phyloP scores from a whole-genome alignment of 2,329 filamentous ascomycete genomes.

The Epichloe aotearoae region DNA sequence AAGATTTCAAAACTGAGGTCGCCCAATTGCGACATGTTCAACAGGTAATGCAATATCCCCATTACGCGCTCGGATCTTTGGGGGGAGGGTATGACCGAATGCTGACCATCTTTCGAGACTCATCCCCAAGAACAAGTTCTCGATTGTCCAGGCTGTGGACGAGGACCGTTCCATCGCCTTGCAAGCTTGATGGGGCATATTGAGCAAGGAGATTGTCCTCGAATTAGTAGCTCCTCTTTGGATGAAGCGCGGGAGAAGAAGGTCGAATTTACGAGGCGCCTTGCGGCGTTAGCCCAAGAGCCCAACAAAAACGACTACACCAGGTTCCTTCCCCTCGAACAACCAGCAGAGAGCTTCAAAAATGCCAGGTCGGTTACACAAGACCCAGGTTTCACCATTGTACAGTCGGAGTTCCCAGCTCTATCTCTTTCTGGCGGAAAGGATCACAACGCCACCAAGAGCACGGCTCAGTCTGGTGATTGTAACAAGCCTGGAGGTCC shows the following conservation, averaged over 20 bases:
- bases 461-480: background rate
- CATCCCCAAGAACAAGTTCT: conserved; percentile 25
- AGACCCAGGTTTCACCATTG: background rate
- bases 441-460: background rate
- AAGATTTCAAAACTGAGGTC: conserved; percentile 20
- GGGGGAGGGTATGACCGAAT: background rate
- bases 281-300: conserved; percentile 15
- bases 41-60: conserved; percentile 13
- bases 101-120: background rate
- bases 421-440: background rate
- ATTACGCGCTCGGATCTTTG: too few relatives aligned
- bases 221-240: conserved; percentile 21
- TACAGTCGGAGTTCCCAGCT: background rate
- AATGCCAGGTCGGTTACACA: background rate
- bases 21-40: conserved; percentile 22
- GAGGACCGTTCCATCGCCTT: conserved; percentile 22
- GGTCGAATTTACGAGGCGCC: conserved; percentile 20
- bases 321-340: conserved; percentile 10
- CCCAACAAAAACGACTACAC: conserved; percentile 16
- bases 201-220: conserved; percentile 26
- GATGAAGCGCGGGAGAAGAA: conserved; percentile 23
- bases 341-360: background rate
- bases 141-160: conserved; percentile 32
- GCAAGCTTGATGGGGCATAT: conserved; percentile 31
- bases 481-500: background rate